These are phyloP conservation scores for Emericellopsis terricola DNA, from an alignment of 495 filamentous ascomycete species.

Conservation along the genomic window DNA sequence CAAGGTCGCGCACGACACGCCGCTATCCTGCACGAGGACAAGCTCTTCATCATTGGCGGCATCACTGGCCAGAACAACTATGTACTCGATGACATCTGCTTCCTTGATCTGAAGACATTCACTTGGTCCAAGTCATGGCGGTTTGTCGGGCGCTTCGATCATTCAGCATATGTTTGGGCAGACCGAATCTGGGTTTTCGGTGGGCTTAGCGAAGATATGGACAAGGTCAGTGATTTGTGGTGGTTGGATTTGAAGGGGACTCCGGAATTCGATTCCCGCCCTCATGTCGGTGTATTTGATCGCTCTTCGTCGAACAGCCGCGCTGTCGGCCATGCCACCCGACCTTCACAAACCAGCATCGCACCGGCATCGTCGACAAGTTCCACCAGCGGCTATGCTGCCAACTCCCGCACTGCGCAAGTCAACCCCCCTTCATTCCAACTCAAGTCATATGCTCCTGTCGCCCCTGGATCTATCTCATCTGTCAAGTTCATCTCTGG, in stretches of 20 bases:
- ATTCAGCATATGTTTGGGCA: conserved; percentile 75
- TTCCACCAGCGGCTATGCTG: conserved; percentile 60
- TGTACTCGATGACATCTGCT: conserved; percentile 87
- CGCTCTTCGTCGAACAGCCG: conserved; percentile 15
- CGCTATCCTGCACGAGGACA: conserved; percentile 87
- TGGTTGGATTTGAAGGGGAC: conserved; percentile 88
- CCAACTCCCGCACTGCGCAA: conserved; percentile 78
- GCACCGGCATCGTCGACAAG: conserved; percentile 21
- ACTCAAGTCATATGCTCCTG: conserved; percentile 49
- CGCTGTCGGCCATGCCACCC: conserved; percentile 12
- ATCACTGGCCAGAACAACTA: conserved; percentile 74
- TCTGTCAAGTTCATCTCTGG: conserved; percentile 79
- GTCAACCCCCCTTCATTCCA: conserved; percentile 52
- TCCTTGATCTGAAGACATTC: conserved; percentile 90
- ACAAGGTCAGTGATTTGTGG: conserved; percentile 86
- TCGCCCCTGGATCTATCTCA: conserved; percentile 67
- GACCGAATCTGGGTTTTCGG: conserved; percentile 96
- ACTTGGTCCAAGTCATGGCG: conserved; percentile 95
- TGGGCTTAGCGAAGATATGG: conserved; percentile 85
- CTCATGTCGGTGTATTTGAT: conserved; percentile 48
- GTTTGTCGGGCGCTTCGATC: conserved; percentile 85
- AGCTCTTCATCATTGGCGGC: conserved; percentile 84
- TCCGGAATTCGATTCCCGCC: conserved; percentile 60
- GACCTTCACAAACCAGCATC: no score
- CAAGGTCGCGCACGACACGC: conserved; percentile 85